Conservation (phyloP, 352 stramenopile genomes). For the Globisporangium lucens region DNA sequence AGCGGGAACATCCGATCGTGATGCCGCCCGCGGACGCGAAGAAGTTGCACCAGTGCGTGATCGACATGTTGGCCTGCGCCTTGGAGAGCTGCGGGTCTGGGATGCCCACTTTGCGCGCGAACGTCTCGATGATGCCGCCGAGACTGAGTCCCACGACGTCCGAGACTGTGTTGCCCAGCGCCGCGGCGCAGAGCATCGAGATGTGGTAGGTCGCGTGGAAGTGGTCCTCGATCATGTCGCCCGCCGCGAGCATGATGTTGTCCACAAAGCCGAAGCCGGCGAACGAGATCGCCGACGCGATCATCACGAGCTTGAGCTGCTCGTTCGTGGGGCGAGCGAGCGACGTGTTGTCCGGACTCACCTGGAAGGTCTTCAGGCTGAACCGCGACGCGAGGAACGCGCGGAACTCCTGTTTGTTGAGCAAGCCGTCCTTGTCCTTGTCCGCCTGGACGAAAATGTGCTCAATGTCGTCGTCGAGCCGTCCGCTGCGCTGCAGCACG, state of each 20-base stretch:
- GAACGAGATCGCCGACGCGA: constrained; percentile 78
- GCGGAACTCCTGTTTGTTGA: constrained; percentile 67
- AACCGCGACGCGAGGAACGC: constrained; percentile 66
- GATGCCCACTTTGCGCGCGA: constrained; percentile 64
- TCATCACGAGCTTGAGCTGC: constrained; percentile 75
- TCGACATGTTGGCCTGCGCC: constrained; percentile 68
- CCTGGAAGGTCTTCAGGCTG: constrained; percentile 46
- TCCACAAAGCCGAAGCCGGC: constrained; percentile 84
- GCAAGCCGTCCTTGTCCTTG: constrained; percentile 59
- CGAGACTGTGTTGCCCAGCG: constrained; percentile 93
- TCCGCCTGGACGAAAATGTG: constrained; percentile 66
- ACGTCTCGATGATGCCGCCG: constrained; percentile 88
- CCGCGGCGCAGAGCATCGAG: constrained; percentile 94
- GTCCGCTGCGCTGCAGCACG: constrained; percentile 40
- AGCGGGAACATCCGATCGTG: constrained; percentile 87
- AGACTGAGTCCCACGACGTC: constrained; percentile 93
- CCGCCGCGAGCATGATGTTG: constrained; percentile 85
- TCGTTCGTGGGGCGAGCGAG: constrained; percentile 43
- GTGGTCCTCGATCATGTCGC: constrained; percentile 94
- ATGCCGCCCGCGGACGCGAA: constrained; percentile 80
- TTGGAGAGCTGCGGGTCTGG: constrained; percentile 73
- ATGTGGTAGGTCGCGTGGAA: constrained; percentile 94
- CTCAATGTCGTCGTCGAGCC: constrained; percentile 56
- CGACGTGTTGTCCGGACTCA: constrained; percentile 31
- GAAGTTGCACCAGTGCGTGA: constrained; percentile 77